Evolutionary conservation across 805 yeast species (phyloP).

Genomic region (Kazachstania taianensis): DNA sequence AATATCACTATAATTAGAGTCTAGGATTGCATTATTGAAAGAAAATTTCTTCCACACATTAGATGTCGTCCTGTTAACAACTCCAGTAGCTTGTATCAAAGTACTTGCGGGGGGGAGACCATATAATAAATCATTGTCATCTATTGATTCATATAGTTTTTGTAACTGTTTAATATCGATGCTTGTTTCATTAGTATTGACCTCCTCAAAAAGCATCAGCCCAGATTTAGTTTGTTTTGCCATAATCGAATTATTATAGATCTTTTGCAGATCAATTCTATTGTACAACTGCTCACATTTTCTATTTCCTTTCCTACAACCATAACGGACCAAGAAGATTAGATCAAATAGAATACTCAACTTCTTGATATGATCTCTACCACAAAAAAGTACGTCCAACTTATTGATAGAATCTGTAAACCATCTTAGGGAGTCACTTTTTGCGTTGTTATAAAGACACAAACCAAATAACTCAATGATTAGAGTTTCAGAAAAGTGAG

Average conservation of each 20-base stretch:
- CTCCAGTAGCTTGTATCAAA: slow-evolving; percentile 40
- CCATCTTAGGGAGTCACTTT: not conserved
- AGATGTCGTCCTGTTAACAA: slow-evolving; percentile 28
- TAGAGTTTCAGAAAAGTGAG: not conserved
- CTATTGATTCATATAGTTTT: slow-evolving; percentile 41
- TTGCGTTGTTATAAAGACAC: not conserved
- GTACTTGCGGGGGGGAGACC: slow-evolving; percentile 57
- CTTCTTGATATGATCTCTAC: slow-evolving; percentile 8
- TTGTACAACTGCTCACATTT: slow-evolving; percentile 14
- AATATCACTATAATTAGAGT: slow-evolving; percentile 29
- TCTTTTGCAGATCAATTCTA: slow-evolving; percentile 9
- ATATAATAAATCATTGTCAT: slow-evolving; percentile 51
- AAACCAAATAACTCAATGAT: slow-evolving; percentile 1
- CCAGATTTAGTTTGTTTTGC: slow-evolving; percentile 25
- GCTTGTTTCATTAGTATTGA: slow-evolving; percentile 5
- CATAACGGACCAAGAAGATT: slow-evolving; percentile 22
- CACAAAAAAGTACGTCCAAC: not conserved
- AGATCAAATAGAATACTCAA: slow-evolving; percentile 15
- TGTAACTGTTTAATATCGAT: slow-evolving; percentile 13
- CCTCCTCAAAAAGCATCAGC: slow-evolving; percentile 30
- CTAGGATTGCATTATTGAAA: slow-evolving; percentile 49
- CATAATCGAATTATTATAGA: slow-evolving; percentile 9
- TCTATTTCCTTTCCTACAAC: slow-evolving; percentile 10
- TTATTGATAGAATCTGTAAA: not conserved
- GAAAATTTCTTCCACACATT: slow-evolving; percentile 36